Base-by-base conservation (phyloP, 257 asterid genomes). In the Anisodus tanguticus region DNA sequence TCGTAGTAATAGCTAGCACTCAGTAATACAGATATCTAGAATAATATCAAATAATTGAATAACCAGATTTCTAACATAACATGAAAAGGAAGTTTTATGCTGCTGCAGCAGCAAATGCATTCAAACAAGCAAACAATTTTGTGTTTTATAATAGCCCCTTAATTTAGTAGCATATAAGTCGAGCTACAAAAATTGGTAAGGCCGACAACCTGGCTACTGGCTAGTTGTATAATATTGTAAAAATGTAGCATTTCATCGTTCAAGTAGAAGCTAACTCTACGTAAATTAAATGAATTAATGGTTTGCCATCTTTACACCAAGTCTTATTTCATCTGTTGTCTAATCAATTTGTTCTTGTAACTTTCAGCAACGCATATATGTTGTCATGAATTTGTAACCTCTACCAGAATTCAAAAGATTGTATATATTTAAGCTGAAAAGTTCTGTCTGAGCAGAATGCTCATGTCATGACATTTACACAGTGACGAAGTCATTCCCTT, bases 271-370 rank as follows among this genome's bases (percentile, higher is more conserved):
- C 4, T 66, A 31, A 19, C 49, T 35, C 80, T 26, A 72, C 3
- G 11, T 9, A 72, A 72, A 72, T 47, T 10, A 72, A 72, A 45
- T 47, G 59, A 72, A 72, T 45, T n/a, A 72, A 72, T 45, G 80
- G 80, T 10, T 72, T 47, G 80, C 4, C 59, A 47, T n/a, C 80
- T 47, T 47, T 72, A 1, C 35, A 10, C 41, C 58, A 45, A n/a
- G 19, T 19, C 39, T n/a, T n/a, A 45, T 45, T 71, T 72, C 59
- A 72, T 72, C n/a, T 72, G 59, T 45, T 45, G 58, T 71, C 17
- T 72, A 72, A 45, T n/a, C 80, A 72, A n/a, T 72, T 72, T 45
- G 59, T 10, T 17, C 80, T 45, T 45, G 41, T n/a, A 71, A 45
- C 9, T 71, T 71, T 71, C 59, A 45, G 58, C 10, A 19, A 72